Base-by-base conservation (phyloP, 2,329 filamentous ascomycete species). In the Sclerotinia sclerotiorum region DNA sequence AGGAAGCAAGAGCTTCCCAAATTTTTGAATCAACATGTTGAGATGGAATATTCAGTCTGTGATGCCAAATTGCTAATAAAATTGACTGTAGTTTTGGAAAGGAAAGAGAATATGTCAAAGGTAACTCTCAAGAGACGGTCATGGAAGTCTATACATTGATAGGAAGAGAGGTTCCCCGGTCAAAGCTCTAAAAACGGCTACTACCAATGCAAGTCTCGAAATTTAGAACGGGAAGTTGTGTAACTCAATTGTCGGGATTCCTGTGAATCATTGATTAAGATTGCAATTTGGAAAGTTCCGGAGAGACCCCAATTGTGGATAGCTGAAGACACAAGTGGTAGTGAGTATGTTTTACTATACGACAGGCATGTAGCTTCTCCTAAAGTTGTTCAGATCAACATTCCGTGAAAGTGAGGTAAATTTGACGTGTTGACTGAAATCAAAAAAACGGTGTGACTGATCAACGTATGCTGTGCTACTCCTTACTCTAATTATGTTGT, bases 1-100 rank as follows among this genome's bases (percentile, higher is more conserved):
- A 63, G 60, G 46, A 39, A 63, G 46, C 46, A 51, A 51, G 1
- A 63, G 15, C 60, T 63, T 63, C 46, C 15, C 32, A 4, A 63
- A 42, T 11, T 15, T 39, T 10, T 51, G 32, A 8, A 63, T 42
- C 29, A 63, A 52, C 60, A 63, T 63, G 13, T 15, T 63, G 17
- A 63, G n/a, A 52, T 52, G 17, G 10, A 39, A 39, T 27, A 11
- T 63, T 51, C 7, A 63, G 60, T 51, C 32, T 4, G 46, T 42
- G n/a, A 51, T 42, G 15, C 13, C 32, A 8, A 42, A 62, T 24
- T 51, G n/a, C 32, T 27, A 15, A 42, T 7, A 39, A 13, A 6
- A 39, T 51, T 27, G 8, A 11, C 8, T 24, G 29, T 51, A 51
- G 10, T 8, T 63, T 51, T 51, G 46, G 32, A 63, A 29, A 60